Base-by-base conservation (phyloP, 2,329 filamentous ascomycete genomes). In the Claviceps digitariae region DNA sequence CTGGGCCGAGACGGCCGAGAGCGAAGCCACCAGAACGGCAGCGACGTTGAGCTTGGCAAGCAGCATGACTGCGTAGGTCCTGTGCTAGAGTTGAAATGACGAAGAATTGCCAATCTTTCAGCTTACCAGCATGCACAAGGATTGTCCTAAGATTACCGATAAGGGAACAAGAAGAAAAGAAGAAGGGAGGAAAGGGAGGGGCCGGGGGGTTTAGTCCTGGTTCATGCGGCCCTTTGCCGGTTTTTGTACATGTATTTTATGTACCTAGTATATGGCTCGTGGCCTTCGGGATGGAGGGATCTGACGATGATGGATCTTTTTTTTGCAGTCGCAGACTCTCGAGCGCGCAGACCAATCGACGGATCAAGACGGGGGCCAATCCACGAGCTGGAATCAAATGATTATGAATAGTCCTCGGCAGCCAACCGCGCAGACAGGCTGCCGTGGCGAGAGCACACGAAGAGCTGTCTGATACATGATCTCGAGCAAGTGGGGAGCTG, bases 1-100 rank as follows among this genome's bases (percentile, higher is more conserved):
- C 70, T 82, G 78, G 34, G 74, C 78, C 41, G 72, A 70, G 58
- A 71, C 75, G 52, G 65, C 63, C 46, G 72, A 62, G 52, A 68
- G 59, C 57, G 64, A 67, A 40, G 63, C 65, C 56, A 60, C 65
- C 46, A 70, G 57, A 56, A 64, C 61, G 57, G 63, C 62, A 59
- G 64, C 62, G 55, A 62, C 57, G 58, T 63, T 66, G 59, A 71
- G 57, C 62, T 67, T 72, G 59, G 63, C 64, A 60, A 70, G 63
- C 63, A 70, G 62, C 63, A 68, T 71, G 51, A 52, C 38, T 45
- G 45, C 44, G 48, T 20, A 38, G 10, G 36, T 27, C 34, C 17
- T n/a, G 20, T 20, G 47, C 38, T 41, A 17, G 10, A 3, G 2
- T 54, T 34, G 21, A 4, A 17, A 20, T 15, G 20, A 31, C 48